Evolutionary conservation across 257 asterid species (phyloP).

Genomic region (Phtheirospermum japonicum): DNA sequence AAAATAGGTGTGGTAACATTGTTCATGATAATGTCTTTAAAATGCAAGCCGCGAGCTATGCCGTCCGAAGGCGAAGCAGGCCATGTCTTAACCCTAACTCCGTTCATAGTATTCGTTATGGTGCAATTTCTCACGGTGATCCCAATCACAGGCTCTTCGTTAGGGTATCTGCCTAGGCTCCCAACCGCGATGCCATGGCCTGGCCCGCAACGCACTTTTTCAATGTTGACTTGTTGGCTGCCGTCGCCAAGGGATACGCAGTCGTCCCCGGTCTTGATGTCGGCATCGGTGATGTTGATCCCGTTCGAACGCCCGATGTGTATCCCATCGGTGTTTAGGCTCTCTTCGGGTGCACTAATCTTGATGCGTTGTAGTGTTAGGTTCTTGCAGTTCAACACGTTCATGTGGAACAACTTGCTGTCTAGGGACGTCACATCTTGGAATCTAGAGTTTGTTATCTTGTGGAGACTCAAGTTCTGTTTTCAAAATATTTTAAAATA

Average conservation of each 20-base stretch:
- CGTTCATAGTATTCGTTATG: constrained; percentile 32
- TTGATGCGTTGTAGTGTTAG: constrained; percentile 26
- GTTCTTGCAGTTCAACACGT: constrained; percentile 32
- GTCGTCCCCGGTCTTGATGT: constrained; percentile 43
- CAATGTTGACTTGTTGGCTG: constrained; percentile 24
- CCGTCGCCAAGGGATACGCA: constrained; percentile 43
- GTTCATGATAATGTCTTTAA: constrained; percentile 32
- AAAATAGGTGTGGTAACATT: constrained; percentile 37
- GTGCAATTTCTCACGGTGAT: constrained; percentile 34
- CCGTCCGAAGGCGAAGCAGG: constrained; percentile 31
- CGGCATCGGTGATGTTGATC: constrained; percentile 26
- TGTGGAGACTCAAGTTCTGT: constrained; percentile 36
- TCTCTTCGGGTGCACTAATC: constrained; percentile 34
- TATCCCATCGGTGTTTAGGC: constrained; percentile 49
- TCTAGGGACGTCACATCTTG: constrained; percentile 27
- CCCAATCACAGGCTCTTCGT: constrained; percentile 34
- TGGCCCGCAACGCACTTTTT: constrained; percentile 36
- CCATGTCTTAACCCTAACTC: constrained; percentile 40
- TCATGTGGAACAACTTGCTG: constrained; percentile 43
- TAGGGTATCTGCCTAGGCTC: constrained; percentile 34
- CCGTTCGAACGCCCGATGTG: constrained; percentile 33
- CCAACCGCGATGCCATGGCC: constrained; percentile 49
- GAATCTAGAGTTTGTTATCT: constrained; percentile 28
- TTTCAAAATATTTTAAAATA: not conserved
- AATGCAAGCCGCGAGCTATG: constrained; percentile 27